Evolutionary conservation across 768 basidiomycete species (phyloP).

Genomic region (Leccinum incarnatum): DNA sequence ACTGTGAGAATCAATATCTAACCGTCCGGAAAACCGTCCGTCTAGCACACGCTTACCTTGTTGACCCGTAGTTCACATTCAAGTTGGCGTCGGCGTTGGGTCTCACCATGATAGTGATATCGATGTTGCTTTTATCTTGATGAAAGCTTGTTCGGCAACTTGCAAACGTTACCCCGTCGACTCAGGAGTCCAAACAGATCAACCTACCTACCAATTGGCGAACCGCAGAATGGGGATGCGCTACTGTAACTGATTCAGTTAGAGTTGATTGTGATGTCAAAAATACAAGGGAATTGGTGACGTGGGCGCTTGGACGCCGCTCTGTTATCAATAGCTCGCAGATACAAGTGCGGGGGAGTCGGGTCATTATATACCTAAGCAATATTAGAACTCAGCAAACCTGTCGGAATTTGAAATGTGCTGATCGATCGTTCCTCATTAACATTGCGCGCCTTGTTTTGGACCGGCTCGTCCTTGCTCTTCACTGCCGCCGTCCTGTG

Average conservation of each 20-base stretch:
- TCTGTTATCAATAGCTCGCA: not conserved
- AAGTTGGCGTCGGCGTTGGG: not conserved
- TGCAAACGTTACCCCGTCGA: not conserved
- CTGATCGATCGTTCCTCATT: too few species aligned
- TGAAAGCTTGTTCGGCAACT: not conserved
- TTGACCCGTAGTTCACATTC: not conserved
- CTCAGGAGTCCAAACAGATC: not conserved
- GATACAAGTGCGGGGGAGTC: too few species aligned
- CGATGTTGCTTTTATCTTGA: not conserved
- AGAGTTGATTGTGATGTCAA: not conserved
- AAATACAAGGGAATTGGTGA: not conserved
- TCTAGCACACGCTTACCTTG: not conserved
- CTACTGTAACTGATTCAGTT: not conserved
- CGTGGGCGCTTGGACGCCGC: not conserved
- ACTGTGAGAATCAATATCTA: not conserved
- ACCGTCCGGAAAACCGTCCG: not conserved
- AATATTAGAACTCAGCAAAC: too few species aligned
- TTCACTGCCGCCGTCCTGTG: conserved; percentile 68
- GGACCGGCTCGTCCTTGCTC: conserved; percentile 69
- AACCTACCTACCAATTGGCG: not conserved
- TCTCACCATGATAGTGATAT: not conserved
- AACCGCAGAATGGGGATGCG: not conserved
- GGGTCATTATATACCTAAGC: too few species aligned
- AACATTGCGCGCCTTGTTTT: conserved; percentile 61
- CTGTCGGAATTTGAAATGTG: too few species aligned